A percentile compares a stretch with the other conserved stretches of the same genome.
phyloP scores from a whole-genome alignment of 805 yeast genomes.

The Candida golubevii region DNA sequence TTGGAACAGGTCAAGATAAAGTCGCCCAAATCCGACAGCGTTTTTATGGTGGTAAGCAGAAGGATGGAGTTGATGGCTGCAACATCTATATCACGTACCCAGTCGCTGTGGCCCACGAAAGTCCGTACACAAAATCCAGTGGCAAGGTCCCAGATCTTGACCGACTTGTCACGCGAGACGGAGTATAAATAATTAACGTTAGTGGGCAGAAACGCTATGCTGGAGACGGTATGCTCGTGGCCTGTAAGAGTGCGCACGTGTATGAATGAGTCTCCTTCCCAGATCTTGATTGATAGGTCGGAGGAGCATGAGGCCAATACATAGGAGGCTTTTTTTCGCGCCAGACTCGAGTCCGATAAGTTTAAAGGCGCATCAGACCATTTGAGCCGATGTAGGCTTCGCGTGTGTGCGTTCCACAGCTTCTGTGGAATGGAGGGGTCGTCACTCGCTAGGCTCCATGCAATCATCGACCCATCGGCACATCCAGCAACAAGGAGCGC shows the following conservation, averaged over 20 bases:
- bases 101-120: conserved; percentile 77
- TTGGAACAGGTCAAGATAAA: conserved; percentile 70
- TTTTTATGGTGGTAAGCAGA: conserved; percentile 9
- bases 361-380: conserved; percentile 46
- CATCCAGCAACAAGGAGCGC: conserved; percentile 63
- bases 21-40: conserved; percentile 38
- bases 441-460: conserved; percentile 65
- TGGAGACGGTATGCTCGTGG: conserved; percentile 83
- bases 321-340: conserved; percentile 14
- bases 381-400: conserved; percentile 53
- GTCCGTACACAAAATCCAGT: conserved; percentile 66
- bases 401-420: conserved; percentile 71
- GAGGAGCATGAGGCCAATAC: conserved; percentile 49
- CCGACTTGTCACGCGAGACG: conserved; percentile 59
- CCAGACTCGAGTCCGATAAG: conserved; percentile 5
- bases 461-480: conserved; percentile 64
- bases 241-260: conserved; percentile 67
- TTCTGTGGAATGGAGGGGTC: conserved; percentile 54
- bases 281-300: conserved; percentile 58
- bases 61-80: conserved; percentile 18
- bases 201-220: conserved; percentile 47
- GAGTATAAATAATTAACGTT: conserved; percentile 50
- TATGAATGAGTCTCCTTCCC: conserved; percentile 56
- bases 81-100: conserved; percentile 71
- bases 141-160: conserved; percentile 62